phyloP scores from a whole-genome alignment of 768 basidiomycete genomes.

The Kockovaella imperatae region DNA sequence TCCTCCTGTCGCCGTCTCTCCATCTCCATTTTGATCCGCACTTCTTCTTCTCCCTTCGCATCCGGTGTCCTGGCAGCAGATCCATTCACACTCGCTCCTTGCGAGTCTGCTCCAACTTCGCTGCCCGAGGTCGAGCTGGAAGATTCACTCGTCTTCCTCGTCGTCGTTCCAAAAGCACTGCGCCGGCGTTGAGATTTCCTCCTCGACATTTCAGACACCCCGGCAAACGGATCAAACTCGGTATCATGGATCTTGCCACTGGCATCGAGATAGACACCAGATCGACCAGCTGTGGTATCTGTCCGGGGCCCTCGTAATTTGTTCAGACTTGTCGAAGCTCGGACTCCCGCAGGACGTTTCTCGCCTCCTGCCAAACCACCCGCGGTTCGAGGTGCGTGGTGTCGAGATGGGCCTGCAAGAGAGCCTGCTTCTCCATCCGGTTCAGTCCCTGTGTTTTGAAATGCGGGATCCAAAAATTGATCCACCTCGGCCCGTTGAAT shows the following conservation, averaged over 20 bases:
- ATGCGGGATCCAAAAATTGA: slow-evolving; percentile 35
- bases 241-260: slow-evolving; percentile 41
- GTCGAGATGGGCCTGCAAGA: slow-evolving; percentile 17
- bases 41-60: slow-evolving; percentile 27
- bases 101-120: slow-evolving; percentile 1
- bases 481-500: slow-evolving; percentile 35
- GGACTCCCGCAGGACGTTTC: not conserved
- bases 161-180: slow-evolving; percentile 39
- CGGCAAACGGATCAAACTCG: slow-evolving; percentile 43
- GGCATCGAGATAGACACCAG: slow-evolving; percentile 36
- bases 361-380: slow-evolving; percentile 11
- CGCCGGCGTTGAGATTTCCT: slow-evolving; percentile 27
- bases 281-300: not conserved
- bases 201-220: slow-evolving; percentile 33
- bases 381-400: slow-evolving; percentile 4
- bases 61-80: slow-evolving; percentile 10
- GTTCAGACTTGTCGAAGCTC: slow-evolving; percentile 1
- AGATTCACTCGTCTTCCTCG: slow-evolving; percentile 15
- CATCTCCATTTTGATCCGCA: slow-evolving; percentile 19
- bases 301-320: slow-evolving; percentile 1
- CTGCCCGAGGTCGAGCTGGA: slow-evolving; percentile 10
- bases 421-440: slow-evolving; percentile 15
- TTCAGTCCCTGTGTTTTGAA: slow-evolving; percentile 7
- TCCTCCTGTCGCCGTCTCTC: slow-evolving; percentile 31
- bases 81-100: not conserved